phyloP scores from a whole-genome alignment of 305 asterid genomes.

The Ilex paraguariensis region DNA sequence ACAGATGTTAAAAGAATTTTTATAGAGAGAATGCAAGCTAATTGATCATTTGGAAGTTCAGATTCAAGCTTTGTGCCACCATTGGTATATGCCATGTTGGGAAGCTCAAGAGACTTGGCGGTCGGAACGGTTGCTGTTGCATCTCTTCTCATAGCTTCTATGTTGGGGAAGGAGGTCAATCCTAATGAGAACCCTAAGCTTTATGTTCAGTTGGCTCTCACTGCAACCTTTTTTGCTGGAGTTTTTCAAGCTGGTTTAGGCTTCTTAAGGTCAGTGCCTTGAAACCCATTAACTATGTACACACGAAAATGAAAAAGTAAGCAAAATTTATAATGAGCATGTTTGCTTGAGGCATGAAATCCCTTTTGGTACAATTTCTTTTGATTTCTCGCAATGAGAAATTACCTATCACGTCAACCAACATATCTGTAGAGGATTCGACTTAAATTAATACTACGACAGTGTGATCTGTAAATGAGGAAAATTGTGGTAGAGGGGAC shows the following conservation, averaged over 20 bases:
- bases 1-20: too few species aligned
- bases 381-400: too few species aligned
- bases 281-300: not conserved
- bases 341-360: too few species aligned
- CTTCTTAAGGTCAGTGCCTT: constrained; percentile 45
- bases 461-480: too few species aligned
- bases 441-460: too few species aligned
- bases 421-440: too few species aligned
- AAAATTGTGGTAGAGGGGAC: too few species aligned
- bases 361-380: too few species aligned
- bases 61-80: constrained; percentile 96
- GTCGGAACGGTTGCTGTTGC: constrained; percentile 77
- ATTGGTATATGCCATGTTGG: constrained; percentile 62
- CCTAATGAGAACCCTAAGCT: constrained; percentile 55
- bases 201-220: constrained; percentile 54
- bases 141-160: constrained; percentile 61
- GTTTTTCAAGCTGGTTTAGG: constrained; percentile 68
- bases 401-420: too few species aligned
- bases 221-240: constrained; percentile 80
- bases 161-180: constrained; percentile 57
- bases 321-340: too few species aligned
- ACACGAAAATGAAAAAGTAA: too few species aligned
- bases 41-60: constrained; percentile 16
- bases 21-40: not conserved
- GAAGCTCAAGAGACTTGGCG: constrained; percentile 68